A percentile compares a stretch with the other conserved stretches of the same genome.
phyloP scores from a whole-genome alignment of 1,139 yeast genomes.

The Blastobotrys niveus region DNA sequence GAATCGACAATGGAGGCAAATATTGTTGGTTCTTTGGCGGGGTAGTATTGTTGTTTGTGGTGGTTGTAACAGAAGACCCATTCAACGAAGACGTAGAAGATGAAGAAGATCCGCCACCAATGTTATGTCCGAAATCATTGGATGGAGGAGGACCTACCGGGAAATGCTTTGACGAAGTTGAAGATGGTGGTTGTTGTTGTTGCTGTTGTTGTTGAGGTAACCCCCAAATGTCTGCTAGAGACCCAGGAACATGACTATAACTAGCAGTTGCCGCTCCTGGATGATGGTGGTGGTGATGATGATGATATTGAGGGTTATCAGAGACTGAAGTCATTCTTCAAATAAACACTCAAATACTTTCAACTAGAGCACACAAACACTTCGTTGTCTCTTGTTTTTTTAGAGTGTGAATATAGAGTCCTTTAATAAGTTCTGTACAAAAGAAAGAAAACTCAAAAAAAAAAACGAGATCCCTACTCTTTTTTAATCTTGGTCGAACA shows the following conservation, averaged over 20 bases:
- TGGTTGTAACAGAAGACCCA: background rate
- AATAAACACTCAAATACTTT: background rate
- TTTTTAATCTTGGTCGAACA: too few species aligned
- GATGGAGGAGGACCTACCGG: conserved; percentile 8
- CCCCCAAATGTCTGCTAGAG: conserved; percentile 30
- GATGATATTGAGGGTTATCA: conserved; percentile 17
- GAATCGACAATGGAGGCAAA: conserved; percentile 15
- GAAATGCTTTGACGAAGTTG: conserved; percentile 14
- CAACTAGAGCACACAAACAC: too few species aligned
- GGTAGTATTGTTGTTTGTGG: conserved; percentile 5
- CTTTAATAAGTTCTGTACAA: background rate
- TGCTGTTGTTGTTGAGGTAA: conserved; percentile 19
- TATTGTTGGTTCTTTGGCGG: conserved; percentile 12
- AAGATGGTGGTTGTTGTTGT: conserved; percentile 8
- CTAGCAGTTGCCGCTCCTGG: background rate
- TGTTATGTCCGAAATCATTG: too few species aligned
- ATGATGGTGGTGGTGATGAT: conserved; percentile 11
- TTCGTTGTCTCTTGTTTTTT: background rate
- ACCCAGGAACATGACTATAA: conserved; percentile 20
- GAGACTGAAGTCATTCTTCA: conserved; percentile 15
- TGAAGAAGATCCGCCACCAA: background rate
- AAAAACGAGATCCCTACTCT: conserved; percentile 1
- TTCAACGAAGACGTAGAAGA: background rate
- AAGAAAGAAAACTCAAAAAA: background rate
- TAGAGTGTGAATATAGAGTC: background rate